Evolutionary conservation across 306 rosid species (phyloP).

Genomic region (Vicia sativa): DNA sequence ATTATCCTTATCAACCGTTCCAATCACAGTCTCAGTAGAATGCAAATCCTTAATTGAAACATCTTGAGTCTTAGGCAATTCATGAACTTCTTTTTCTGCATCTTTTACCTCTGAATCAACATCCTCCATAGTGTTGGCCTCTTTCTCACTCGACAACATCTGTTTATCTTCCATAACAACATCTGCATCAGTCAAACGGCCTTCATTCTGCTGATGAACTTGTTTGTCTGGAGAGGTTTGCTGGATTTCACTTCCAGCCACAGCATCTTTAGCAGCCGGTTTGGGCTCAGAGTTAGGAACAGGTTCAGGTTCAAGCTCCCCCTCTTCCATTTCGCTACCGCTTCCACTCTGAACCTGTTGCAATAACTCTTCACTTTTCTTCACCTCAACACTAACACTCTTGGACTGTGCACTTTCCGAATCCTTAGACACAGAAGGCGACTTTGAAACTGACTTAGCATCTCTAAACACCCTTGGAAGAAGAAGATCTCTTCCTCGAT

Average conservation of each 20-base stretch:
- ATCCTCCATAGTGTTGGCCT: conserved; percentile 35
- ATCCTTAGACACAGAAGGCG: conserved; percentile 59
- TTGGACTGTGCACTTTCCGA: conserved; percentile 69
- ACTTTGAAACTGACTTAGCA: conserved; percentile 54
- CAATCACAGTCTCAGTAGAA: conserved; percentile 35
- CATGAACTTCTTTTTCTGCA: conserved; percentile 42
- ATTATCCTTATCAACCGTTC: conserved; percentile 28
- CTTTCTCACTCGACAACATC: conserved; percentile 32
- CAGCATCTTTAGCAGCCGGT: conserved; percentile 33
- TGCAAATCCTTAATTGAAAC: conserved; percentile 20
- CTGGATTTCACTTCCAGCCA: conserved; percentile 32
- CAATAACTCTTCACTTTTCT: conserved; percentile 54
- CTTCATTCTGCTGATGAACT: conserved; percentile 44
- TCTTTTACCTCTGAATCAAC: conserved; percentile 35
- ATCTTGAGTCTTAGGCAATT: conserved; percentile 40
- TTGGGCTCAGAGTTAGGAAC: conserved; percentile 33
- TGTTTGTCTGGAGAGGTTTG: conserved; percentile 38
- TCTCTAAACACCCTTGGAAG: conserved; percentile 44
- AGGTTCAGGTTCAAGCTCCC: conserved; percentile 72
- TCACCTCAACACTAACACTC: conserved; percentile 79
- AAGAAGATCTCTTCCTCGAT: conserved; percentile 61
- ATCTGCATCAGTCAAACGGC: conserved; percentile 36
- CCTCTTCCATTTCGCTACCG: conserved; percentile 83
- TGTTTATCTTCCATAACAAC: conserved; percentile 37
- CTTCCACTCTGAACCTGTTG: conserved; percentile 29